Evolutionary conservation across 23 red algal species (phyloP).

Genomic region (Gracilaria gracilis): DNA sequence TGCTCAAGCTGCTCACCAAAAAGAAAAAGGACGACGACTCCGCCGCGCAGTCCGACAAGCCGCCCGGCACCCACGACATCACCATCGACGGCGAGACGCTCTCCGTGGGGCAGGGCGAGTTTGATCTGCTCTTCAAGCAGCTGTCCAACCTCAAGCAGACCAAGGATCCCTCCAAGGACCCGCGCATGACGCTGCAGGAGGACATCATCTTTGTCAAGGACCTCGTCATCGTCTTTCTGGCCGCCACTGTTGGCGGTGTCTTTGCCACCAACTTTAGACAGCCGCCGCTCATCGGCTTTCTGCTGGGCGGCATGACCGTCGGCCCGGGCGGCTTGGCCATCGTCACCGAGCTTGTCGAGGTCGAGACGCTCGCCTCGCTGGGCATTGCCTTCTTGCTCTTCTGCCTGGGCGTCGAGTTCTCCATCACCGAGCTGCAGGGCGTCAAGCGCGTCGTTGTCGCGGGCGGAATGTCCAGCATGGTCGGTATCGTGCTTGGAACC

Average conservation of each 20-base stretch:
- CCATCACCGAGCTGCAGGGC: constrained; percentile 77
- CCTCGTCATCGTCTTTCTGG: constrained; percentile 74
- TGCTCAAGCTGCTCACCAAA: constrained; percentile 72
- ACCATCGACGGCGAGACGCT: constrained; percentile 86
- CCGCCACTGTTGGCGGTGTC: constrained; percentile 74
- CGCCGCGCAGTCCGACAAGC: constrained; percentile 22
- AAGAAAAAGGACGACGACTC: constrained; percentile 64
- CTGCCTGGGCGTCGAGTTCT: constrained; percentile 88
- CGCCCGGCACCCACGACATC: constrained; percentile 80
- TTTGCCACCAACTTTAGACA: constrained; percentile 74
- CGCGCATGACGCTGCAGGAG: constrained; percentile 87
- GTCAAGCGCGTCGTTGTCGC: constrained; percentile 76
- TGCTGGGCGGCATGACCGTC: constrained; percentile 84
- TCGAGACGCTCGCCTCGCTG: constrained; percentile 84
- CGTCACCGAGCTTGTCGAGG: constrained; percentile 87
- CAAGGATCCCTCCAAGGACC: constrained; percentile 86
- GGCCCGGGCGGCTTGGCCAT: constrained; percentile 79
- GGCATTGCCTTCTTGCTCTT: constrained; percentile 91
- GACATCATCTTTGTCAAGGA: constrained; percentile 93
- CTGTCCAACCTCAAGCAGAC: constrained; percentile 90
- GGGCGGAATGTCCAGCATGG: constrained; percentile 77
- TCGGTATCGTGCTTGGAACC: constrained; percentile 53
- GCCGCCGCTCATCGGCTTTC: constrained; percentile 82
- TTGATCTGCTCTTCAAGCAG: constrained; percentile 92
- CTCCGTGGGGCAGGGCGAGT: constrained; percentile 77